These are phyloP conservation scores for Suillus lakei DNA, from an alignment of 768 basidiomycete species.

Conservation along the genomic window DNA sequence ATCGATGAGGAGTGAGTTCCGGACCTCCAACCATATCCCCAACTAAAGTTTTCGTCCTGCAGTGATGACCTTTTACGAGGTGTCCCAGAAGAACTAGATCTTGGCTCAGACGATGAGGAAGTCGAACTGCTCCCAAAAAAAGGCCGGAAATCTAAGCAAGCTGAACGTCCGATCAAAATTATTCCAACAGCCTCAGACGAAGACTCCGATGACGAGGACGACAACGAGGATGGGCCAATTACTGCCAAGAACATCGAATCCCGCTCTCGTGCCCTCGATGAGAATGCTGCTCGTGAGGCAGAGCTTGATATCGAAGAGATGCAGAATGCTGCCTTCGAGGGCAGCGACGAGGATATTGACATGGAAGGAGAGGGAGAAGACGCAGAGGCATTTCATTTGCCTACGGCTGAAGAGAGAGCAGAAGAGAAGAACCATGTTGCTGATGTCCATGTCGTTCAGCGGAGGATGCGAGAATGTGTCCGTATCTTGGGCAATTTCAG, in stretches of 20 bases:
- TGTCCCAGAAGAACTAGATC: constrained; percentile 62
- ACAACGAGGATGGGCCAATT: constrained; percentile 57
- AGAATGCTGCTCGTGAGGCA: constrained; percentile 66
- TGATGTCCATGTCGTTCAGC: constrained; percentile 76
- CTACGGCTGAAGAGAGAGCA: constrained; percentile 72
- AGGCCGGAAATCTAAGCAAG: constrained; percentile 58
- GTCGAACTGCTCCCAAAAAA: constrained; percentile 41
- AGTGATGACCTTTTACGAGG: constrained; percentile 59
- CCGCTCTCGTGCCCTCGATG: constrained; percentile 78
- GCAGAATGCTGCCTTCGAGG: constrained; percentile 56
- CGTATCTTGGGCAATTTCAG: constrained; percentile 76
- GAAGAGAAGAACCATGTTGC: constrained; percentile 72
- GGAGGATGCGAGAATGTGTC: constrained; percentile 79
- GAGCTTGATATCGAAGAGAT: constrained; percentile 71
- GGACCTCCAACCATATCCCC: constrained; percentile 11
- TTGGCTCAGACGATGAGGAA: constrained; percentile 63
- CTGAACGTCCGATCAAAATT: constrained; percentile 50
- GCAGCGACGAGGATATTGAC: constrained; percentile 50
- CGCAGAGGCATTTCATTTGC: constrained; percentile 61
- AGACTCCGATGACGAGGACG: constrained; percentile 42
- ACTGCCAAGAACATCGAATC: constrained; percentile 85
- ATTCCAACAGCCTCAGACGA: constrained; percentile 57
- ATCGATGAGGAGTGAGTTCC: constrained; percentile 51
- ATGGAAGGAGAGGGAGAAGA: constrained; percentile 44
- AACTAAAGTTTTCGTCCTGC: constrained; percentile 18